Evolutionary conservation across 371 early-diverging fungal genomes (phyloP), one percentile per base, ranked within the genome.

Genomic region (Mortierella sp.): DNA sequence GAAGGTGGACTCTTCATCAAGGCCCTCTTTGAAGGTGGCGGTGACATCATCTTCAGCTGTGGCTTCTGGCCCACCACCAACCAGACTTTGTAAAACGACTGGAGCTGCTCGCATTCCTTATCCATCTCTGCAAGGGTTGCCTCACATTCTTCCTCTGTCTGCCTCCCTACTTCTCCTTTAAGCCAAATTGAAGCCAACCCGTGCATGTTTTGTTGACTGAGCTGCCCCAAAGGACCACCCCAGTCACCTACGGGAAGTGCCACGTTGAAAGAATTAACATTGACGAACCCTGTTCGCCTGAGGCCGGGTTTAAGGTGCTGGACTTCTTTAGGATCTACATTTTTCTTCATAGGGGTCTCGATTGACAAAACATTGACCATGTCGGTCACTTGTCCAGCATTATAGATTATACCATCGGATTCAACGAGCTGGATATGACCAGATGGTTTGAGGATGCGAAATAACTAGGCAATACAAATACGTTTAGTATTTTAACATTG

Each of bases 371-470:
- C 29, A 32, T 75, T 72, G 3, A 83, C 57, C 29, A 76, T 64
- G 15, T 78, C 81, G 0, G 79, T 72, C 22, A 80, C 34, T 13
- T 83, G 83, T 1, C 88, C 88, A 28, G 86, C 68, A 10, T 81
- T 75, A 47, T 85, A 82, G 31, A 86, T 58, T 29, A 74, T 68
- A 28, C 85, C 83, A 45, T 85, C 85, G 5, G 85, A 83, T 66
- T 89, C 89, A 7, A 86, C 65, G 0, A 87, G 64, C 67, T 89
- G 86, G 28, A 87, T 45, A 56, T 84, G 84, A 6, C 85, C 89
- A 15, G 74, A 75, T 6, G 87, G 86, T 47, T 86, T 88, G 32
- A 88, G 82, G 0, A 88, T 70, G 3, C 89, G 83, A n/a, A 70
- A 63, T 19, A 87, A 74, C 72, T 87, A 83, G 7, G 31, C 32